phyloP scores from a whole-genome alignment of 306 rosid species.

The Casuarina cunninghamiana region DNA sequence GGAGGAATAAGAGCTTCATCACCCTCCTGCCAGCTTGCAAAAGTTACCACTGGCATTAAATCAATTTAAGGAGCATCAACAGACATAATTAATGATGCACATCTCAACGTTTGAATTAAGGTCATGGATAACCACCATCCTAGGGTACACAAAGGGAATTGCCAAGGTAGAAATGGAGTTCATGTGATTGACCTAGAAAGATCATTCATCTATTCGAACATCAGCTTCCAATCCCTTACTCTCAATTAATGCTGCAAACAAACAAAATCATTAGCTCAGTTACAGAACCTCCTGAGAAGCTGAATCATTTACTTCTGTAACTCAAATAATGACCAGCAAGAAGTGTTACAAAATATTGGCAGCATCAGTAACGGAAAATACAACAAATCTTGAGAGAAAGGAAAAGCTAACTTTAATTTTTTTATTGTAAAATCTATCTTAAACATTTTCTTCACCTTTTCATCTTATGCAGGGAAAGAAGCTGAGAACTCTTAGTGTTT shows the following conservation, averaged over 20 bases:
- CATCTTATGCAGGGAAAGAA: no score
- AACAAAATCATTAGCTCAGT: no score
- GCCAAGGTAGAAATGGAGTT: constrained; percentile 82
- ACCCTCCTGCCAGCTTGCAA: constrained; percentile 56
- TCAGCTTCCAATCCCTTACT: constrained; percentile 76
- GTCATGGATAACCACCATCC: constrained; percentile 85
- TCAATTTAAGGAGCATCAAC: constrained; percentile 7
- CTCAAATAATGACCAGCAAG: not conserved
- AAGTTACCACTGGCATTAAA: constrained; percentile 15
- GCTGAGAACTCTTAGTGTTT: no score
- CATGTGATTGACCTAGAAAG: constrained; percentile 80
- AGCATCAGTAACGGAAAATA: no score
- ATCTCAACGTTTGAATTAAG: constrained; percentile 67
- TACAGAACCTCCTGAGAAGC: no score
- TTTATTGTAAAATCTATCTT: no score
- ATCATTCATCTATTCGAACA: constrained; percentile 86
- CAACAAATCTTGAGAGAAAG: no score
- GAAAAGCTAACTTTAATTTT: no score
- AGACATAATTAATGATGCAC: not conserved
- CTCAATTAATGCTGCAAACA: constrained; percentile 79
- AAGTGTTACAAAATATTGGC: no score
- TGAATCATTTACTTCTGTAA: constrained; percentile 5
- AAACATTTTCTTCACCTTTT: no score
- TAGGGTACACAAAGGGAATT: constrained; percentile 91
- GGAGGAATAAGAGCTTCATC: constrained; percentile 71